A percentile compares a stretch with the other conserved stretches of the same genome.
phyloP scores from a whole-genome alignment of 208 protist genomes.

The Crithidia thermophila region DNA sequence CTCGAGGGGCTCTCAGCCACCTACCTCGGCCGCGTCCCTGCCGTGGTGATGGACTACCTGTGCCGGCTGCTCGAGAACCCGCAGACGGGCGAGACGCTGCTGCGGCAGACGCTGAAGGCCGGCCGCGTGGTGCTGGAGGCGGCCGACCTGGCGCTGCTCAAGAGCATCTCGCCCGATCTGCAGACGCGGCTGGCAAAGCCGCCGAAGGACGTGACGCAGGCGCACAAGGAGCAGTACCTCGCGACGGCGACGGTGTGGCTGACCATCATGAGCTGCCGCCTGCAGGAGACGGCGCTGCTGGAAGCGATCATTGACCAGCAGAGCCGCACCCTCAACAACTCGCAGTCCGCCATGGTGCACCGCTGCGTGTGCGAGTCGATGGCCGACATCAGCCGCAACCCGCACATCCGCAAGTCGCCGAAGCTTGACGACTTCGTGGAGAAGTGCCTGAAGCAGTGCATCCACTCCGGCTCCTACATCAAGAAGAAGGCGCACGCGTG shows the following conservation, averaged over 20 bases:
- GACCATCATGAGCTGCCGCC: slow-evolving; percentile 87
- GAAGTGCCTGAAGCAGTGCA: slow-evolving; percentile 89
- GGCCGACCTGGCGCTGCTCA: slow-evolving; percentile 53
- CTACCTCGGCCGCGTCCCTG: slow-evolving; percentile 50
- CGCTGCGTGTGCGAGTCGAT: slow-evolving; percentile 88
- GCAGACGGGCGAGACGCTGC: slow-evolving; percentile 62
- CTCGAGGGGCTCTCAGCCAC: slow-evolving; percentile 67
- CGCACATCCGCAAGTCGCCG: slow-evolving; percentile 56
- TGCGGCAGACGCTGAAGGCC: slow-evolving; percentile 65
- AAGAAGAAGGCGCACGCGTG: slow-evolving; percentile 94
- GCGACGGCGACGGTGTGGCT: slow-evolving; percentile 89
- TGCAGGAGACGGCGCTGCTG: slow-evolving; percentile 80
- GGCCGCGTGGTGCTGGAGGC: slow-evolving; percentile 76
- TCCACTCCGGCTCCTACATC: slow-evolving; percentile 87
- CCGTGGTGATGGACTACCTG: slow-evolving; percentile 73
- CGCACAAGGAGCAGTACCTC: slow-evolving; percentile 89
- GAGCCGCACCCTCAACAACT: slow-evolving; percentile 89
- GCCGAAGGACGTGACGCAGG: slow-evolving; percentile 75
- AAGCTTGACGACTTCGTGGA: slow-evolving; percentile 90
- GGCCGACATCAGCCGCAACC: slow-evolving; percentile 85
- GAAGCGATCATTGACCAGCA: slow-evolving; percentile 91
- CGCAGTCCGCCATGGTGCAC: slow-evolving; percentile 88
- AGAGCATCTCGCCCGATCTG: slow-evolving; percentile 60
- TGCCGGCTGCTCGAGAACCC: slow-evolving; percentile 67
- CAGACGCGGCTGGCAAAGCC: slow-evolving; percentile 79